A percentile compares a stretch with the other conserved stretches of the same genome.
Conservation (phyloP, 495 filamentous ascomycete species). For the Xylaria curta region DNA sequence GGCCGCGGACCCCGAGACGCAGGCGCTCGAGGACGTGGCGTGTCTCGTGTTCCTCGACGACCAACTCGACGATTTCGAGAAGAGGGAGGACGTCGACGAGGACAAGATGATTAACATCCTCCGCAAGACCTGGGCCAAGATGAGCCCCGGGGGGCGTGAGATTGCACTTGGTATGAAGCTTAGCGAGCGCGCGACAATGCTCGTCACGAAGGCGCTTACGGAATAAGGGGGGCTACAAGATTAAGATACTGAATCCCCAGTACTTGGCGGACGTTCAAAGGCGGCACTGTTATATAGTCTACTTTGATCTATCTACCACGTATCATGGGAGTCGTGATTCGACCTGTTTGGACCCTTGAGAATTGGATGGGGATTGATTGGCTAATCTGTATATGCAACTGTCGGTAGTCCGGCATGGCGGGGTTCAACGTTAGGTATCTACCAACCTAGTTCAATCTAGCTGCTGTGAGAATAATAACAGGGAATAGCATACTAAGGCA, state of each 20-base stretch:
- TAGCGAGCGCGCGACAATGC: constrained; percentile 60
- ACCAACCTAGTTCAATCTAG: constrained; percentile 1
- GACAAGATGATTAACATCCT: constrained; percentile 75
- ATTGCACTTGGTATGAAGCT: constrained; percentile 71
- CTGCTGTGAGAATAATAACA: neutral
- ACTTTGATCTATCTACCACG: neutral
- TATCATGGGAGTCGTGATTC: neutral
- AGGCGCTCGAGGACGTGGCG: constrained; percentile 81
- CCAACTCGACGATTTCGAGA: constrained; percentile 79
- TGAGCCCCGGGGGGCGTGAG: constrained; percentile 68
- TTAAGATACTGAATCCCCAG: neutral
- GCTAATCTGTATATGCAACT: neutral
- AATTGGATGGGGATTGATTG: neutral
- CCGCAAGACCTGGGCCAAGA: constrained; percentile 85
- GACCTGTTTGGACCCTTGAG: neutral
- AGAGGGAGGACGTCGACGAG: constrained; percentile 62
- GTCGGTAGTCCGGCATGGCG: neutral
- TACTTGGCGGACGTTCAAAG: neutral
- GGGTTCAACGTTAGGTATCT: neutral
- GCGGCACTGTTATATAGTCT: neutral
- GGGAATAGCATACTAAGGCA: neutral
- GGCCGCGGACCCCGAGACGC: constrained; percentile 67
- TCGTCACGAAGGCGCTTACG: constrained; percentile 69
- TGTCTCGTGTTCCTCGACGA: constrained; percentile 87
- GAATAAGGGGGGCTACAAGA: constrained; percentile 33